Base-by-base conservation (phyloP, 176 grass and related monocot species). In the Oryza coarctata region DNA sequence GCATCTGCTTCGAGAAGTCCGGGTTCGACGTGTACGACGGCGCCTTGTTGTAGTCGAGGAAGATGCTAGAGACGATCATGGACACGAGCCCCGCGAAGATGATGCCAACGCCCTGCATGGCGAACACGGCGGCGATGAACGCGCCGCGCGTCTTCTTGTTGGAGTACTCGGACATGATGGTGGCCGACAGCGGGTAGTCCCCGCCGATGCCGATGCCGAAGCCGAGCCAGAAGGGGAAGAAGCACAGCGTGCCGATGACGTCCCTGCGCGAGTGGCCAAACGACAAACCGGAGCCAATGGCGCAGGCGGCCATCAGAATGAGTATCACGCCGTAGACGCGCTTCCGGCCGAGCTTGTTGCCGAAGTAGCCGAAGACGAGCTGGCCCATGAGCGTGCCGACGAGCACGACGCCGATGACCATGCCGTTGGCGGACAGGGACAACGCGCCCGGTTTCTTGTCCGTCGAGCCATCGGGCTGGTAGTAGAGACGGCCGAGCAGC, bases 91-190 rank as follows among this genome's bases (percentile, higher is more conserved):
- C 75, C 1, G 88, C 91, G 76, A 75, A 66, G 30, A 89, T 78
- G 77, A 90, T 93, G 49, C 89, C 85, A 60, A 91, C 87, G 41
- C 89, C 89, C 75, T 94, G 88, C 92, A 94, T 94, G 39, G 92
- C 92, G 52, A 94, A 94, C 0, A 94, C 92, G 14, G 89, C 92
- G 4, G 92, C 88, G 50, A 94, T 91, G 88, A 94, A 94, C 6
- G 86, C 79, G 63, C 88, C 92, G 57, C 89, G 89, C 18, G 92
- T 94, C 4, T 30, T 26, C 89, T 94, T 91, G 70, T 94, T 94
- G 33, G 92, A 87, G 71, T 91, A 94, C 86, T 94, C 92, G 0
- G 92, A 91, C 92, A 94, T 94, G 79, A 94, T 94, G 60, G 89
- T 91, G 6, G 92, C 92, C 0, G 87, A 89, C 15, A 94, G 84